Conservation (phyloP, 148 eudicot genomes). For the Rhododendron kiyosumense region DNA sequence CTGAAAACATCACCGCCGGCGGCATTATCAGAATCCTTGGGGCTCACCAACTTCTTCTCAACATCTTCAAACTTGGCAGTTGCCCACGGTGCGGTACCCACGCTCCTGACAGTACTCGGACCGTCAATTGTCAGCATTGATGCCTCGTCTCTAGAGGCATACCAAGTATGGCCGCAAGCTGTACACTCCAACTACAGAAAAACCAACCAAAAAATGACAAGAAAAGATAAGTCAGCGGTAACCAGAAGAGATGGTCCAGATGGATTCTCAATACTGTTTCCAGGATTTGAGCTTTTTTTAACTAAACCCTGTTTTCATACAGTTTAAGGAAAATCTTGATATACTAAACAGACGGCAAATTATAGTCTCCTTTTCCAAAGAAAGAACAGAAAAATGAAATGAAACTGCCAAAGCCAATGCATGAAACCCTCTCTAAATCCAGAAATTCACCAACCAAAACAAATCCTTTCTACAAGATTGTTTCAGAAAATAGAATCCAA, state of each 20-base stretch:
- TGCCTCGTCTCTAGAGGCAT: constrained; percentile 77
- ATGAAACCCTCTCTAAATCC: background rate
- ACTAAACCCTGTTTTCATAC: background rate
- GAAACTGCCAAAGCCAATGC: background rate
- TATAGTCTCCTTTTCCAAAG: background rate
- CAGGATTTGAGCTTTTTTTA: background rate
- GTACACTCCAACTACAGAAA: constrained; percentile 66
- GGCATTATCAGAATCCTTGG: constrained; percentile 56
- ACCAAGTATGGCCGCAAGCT: constrained; percentile 81
- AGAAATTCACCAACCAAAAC: background rate
- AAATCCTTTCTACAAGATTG: background rate
- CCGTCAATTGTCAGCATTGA: constrained; percentile 67
- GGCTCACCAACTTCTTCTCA: constrained; percentile 70
- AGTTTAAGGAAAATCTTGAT: background rate
- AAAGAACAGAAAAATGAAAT: background rate
- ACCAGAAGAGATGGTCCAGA: background rate
- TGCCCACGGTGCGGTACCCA: constrained; percentile 82
- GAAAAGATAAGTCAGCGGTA: constrained; percentile 1
- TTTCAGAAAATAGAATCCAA: background rate
- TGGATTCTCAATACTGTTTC: background rate
- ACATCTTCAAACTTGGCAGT: constrained; percentile 82
- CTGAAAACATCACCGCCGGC: constrained; percentile 26
- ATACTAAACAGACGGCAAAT: background rate
- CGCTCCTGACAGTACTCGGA: constrained; percentile 45
- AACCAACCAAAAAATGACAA: constrained; percentile 6